Conservation (phyloP, 176 grass and related monocot species). For the Oryza longistaminata region DNA sequence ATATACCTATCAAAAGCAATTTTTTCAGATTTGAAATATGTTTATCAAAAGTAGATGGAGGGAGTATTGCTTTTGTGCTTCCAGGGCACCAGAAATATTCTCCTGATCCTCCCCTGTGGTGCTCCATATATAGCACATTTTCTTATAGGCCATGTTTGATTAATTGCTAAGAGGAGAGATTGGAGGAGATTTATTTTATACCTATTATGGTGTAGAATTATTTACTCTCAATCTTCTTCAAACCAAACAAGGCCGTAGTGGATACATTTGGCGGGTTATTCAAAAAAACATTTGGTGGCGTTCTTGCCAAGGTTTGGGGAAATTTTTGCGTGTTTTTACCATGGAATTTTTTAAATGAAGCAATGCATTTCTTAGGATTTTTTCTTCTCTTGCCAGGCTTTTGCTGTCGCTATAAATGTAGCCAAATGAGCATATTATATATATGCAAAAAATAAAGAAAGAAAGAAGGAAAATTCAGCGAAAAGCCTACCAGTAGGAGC, state of each 20-base stretch:
- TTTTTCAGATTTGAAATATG: no score
- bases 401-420: not conserved
- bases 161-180: no score
- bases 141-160: not conserved
- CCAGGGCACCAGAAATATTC: not conserved
- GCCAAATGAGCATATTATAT: not conserved
- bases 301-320: not conserved
- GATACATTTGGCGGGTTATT: no score
- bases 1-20: no score
- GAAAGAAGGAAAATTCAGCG: not conserved
- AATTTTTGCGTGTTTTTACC: not conserved
- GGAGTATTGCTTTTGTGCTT: not conserved
- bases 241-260: no score
- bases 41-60: no score
- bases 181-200: no score
- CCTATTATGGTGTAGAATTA: no score
- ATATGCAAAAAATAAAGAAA: not conserved
- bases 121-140: not conserved
- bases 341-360: not conserved
- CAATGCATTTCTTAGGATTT: not conserved
- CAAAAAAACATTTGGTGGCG: not conserved
- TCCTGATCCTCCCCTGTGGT: not conserved
- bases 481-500: not conserved
- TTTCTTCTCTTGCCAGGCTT: not conserved
- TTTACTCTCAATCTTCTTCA: no score